A percentile compares a stretch with the other conserved stretches of the same genome.
Conservation (phyloP, 2,329 filamentous ascomycete genomes). For the Coleophoma crateriformis region DNA sequence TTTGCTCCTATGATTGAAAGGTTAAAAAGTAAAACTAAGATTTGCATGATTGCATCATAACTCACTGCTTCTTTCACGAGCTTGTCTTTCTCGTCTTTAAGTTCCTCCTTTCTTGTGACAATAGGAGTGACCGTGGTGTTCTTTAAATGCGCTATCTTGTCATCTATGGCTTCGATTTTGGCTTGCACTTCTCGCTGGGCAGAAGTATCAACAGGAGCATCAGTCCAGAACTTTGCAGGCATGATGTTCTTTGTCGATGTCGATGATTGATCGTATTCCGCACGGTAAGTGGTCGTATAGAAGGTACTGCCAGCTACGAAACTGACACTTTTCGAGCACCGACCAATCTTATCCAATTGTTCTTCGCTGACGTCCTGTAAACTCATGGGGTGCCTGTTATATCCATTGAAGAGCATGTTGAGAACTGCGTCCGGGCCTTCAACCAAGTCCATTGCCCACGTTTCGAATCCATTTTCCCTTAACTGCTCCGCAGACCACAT, state of each 20-base stretch:
- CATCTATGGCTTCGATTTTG: conserved; percentile 32
- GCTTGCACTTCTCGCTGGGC: conserved; percentile 57
- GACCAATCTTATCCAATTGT: conserved; percentile 62
- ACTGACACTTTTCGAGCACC: conserved; percentile 47
- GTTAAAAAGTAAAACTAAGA: conserved; percentile 13
- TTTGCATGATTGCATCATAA: not conserved
- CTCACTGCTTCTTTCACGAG: conserved; percentile 35
- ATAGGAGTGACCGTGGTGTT: conserved; percentile 23
- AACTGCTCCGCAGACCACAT: conserved; percentile 51
- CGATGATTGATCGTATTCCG: conserved; percentile 77
- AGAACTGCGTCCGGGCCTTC: conserved; percentile 78
- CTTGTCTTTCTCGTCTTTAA: conserved; percentile 28
- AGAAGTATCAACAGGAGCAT: conserved; percentile 65
- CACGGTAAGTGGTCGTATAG: conserved; percentile 64
- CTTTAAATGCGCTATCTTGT: conserved; percentile 2
- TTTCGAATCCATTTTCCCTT: conserved; percentile 60
- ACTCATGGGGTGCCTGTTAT: conserved; percentile 63
- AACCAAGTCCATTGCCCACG: conserved; percentile 74
- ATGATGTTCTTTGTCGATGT: conserved; percentile 59
- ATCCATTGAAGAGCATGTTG: conserved; percentile 79
- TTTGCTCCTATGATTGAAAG: conserved; percentile 29
- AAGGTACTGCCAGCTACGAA: conserved; percentile 65
- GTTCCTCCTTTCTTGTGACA: conserved; percentile 21
- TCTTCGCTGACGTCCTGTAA: conserved; percentile 57
- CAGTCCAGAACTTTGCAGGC: conserved; percentile 66